Conservation (phyloP, 192 early-diverging fungal genomes). For the Helicostylum pulchrum region DNA sequence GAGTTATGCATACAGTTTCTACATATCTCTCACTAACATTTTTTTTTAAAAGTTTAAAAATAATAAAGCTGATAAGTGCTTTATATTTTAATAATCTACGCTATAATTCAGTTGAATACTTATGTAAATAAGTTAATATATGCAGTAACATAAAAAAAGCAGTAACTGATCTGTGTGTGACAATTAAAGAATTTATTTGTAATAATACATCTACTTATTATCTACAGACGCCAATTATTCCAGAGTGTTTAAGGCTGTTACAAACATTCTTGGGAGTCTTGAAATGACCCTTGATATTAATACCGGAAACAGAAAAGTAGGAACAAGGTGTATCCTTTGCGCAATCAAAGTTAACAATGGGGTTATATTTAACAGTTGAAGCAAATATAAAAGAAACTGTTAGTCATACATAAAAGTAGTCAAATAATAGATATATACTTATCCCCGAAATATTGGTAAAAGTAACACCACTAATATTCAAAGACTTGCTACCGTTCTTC, state of each 20-base stretch:
- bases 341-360: constrained; percentile 18
- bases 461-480: constrained; percentile 40
- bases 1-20: no score
- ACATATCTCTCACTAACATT: no score
- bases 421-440: constrained; percentile 18
- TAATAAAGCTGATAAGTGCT: no score
- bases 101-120: no score
- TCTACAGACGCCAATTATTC: constrained; percentile 15
- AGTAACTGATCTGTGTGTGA: no score
- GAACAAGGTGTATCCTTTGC: constrained; percentile 17
- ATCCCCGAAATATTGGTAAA: constrained; percentile 39
- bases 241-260: constrained; percentile 10
- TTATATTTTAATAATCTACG: no score
- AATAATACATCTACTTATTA: not conserved
- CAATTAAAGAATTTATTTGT: no score
- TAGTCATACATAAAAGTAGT: not conserved
- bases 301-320: constrained; percentile 12
- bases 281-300: constrained; percentile 7
- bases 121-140: no score
- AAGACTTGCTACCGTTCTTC: constrained; percentile 24
- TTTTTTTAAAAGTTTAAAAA: no score
- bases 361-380: not conserved
- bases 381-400: not conserved
- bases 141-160: no score
- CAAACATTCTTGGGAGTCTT: constrained; percentile 26